Evolutionary conservation across 148 eudicot species (phyloP).

Genomic region (Linanthus parryae): DNA sequence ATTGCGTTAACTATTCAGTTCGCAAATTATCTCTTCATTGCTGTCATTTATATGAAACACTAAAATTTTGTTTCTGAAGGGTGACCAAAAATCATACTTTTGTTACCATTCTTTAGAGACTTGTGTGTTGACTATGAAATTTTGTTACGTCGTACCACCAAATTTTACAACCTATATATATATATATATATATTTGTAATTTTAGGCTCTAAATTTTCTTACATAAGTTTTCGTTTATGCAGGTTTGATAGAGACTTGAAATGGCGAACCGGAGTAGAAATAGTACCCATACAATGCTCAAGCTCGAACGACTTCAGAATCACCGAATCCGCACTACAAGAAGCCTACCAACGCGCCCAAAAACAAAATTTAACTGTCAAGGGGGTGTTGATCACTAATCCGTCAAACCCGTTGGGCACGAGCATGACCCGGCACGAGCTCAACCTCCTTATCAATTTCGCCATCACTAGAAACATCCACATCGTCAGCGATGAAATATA

Average conservation of each 20-base stretch:
- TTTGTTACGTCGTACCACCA: too few species aligned
- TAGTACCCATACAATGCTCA: slow-evolving; percentile 53
- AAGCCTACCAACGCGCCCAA: slow-evolving; percentile 38
- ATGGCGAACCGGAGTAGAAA: slow-evolving; percentile 62
- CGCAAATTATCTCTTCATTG: too few species aligned
- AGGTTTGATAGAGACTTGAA: slow-evolving; percentile 69
- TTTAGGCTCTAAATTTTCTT: too few species aligned
- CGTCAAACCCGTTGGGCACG: slow-evolving; percentile 60
- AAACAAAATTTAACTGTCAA: slow-evolving; percentile 37
- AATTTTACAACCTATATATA: background rate
- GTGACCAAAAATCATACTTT: too few species aligned
- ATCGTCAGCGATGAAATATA: slow-evolving; percentile 58
- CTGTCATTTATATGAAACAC: too few species aligned
- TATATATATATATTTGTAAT: background rate
- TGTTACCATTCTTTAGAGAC: too few species aligned
- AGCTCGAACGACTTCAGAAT: slow-evolving; percentile 42
- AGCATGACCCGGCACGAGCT: slow-evolving; percentile 38
- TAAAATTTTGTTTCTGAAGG: too few species aligned
- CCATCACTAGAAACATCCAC: slow-evolving; percentile 31
- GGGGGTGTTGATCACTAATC: slow-evolving; percentile 53
- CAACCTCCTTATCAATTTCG: slow-evolving; percentile 34
- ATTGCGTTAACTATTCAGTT: too few species aligned
- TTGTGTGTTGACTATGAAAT: too few species aligned
- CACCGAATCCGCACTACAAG: slow-evolving; percentile 43
- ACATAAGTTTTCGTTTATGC: background rate